Conservation (phyloP, 169 alveolate species). For the Eimeria zaria region DNA sequence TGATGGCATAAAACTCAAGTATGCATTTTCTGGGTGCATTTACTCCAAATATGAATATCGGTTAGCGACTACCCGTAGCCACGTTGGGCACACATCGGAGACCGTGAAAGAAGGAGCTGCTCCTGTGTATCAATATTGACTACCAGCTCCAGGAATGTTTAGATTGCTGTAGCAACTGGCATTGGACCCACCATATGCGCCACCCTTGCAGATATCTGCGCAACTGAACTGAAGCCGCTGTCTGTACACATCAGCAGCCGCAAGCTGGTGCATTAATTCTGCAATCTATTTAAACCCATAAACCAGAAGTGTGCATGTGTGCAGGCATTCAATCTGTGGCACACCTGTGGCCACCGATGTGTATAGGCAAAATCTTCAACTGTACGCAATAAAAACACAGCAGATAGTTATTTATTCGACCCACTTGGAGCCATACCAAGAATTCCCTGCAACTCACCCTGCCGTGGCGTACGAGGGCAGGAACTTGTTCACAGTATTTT, state of each 20-base stretch:
- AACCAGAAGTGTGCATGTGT: background rate
- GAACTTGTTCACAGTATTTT: constrained; percentile 36
- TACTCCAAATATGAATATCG: background rate
- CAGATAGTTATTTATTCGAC: no score
- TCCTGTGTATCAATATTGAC: background rate
- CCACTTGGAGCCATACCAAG: background rate
- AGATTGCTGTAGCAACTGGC: background rate
- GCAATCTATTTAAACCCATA: background rate
- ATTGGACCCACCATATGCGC: constrained; percentile 41
- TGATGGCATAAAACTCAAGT: no score
- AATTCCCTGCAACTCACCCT: constrained; percentile 28
- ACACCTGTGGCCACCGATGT: no score
- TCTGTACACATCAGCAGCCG: constrained; percentile 15
- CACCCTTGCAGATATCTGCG: constrained; percentile 72
- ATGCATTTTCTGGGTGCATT: background rate
- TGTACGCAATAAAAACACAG: no score
- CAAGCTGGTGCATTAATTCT: background rate
- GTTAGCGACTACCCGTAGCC: background rate
- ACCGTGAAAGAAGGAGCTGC: background rate
- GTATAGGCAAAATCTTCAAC: no score
- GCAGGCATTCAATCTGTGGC: background rate
- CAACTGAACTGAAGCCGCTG: constrained; percentile 77
- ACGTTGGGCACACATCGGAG: background rate
- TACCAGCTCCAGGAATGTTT: background rate
- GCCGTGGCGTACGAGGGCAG: constrained; percentile 64